Evolutionary conservation across 2,329 filamentous ascomycete genomes (phyloP), one percentile per base, ranked within the genome.

Genomic region (Aspergillus texensis): DNA sequence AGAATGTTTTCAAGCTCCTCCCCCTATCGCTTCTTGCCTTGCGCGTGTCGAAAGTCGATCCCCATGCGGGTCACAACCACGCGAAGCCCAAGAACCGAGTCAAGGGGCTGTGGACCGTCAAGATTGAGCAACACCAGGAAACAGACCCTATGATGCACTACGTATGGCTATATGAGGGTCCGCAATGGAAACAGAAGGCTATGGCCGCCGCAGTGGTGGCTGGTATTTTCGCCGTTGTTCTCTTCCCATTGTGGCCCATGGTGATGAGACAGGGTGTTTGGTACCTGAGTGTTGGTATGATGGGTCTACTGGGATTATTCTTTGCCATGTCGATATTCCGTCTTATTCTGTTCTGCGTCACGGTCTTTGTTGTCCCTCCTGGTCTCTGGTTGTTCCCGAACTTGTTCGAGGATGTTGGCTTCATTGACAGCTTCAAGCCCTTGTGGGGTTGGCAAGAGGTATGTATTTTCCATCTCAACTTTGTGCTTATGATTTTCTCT

Each of bases 391-490:
- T 99, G 52, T 99, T 94, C 81, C 95, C 95, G 56, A 99, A 99
- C 76, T 82, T 99, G 24, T 99, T 97, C 83, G 95, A 99, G 78
- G 95, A 99, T 76, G 95, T 99, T 32, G 96, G 94, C 9, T 98
- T 99, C 82, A 91, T 99, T 79, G 95, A 99, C 77, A 96, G 92
- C 74, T 99, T 99, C 86, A 90, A 90, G 75, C 95, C 95, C 24
- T 81, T 97, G 6, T 99, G 95, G 94, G 95, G 93, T 64, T 99
- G 95, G 95, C 95, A 99, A 78, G 94, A 97, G 87, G 93, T 96
- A 76, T 79, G 86, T 50, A 8, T 60, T 32, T 60, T 32, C 34
- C 10, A 16, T 32, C 9, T 19, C 10, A 16, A 50, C 46, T 14
- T 9, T 11, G 39, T 5, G 4, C 55, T 34, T 14, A 30, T 32